A percentile compares a stretch with the other conserved stretches of the same genome.
phyloP scores from a whole-genome alignment of 2,329 filamentous ascomycete species.

The Chrysoporthe deuterocubensis region DNA sequence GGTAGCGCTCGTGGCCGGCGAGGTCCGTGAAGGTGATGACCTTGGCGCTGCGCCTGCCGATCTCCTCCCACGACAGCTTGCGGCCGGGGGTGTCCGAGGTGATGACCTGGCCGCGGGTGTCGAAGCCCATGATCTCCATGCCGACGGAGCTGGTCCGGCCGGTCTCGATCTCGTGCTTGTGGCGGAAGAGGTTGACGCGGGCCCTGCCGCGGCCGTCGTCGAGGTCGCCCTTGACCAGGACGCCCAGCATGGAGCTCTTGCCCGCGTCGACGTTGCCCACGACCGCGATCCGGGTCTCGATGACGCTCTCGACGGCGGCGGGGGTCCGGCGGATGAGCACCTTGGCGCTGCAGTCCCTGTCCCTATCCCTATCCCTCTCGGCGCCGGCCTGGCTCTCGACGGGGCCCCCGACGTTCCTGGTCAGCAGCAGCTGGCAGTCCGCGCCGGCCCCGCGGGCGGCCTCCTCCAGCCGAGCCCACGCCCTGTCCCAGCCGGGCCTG shows the following conservation, averaged over 20 bases:
- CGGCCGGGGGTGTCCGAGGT: slow-evolving; percentile 81
- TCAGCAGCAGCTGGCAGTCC: slow-evolving; percentile 81
- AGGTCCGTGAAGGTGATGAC: slow-evolving; percentile 96
- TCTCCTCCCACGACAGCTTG: slow-evolving; percentile 93
- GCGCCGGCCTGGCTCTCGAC: slow-evolving; percentile 67
- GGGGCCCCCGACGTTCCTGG: slow-evolving; percentile 84
- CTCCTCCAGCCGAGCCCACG: slow-evolving; percentile 66
- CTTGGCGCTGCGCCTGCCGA: slow-evolving; percentile 91
- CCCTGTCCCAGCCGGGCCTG: slow-evolving; percentile 74
- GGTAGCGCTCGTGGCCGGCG: slow-evolving; percentile 92
- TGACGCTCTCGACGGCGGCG: slow-evolving; percentile 78
- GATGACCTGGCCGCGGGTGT: slow-evolving; percentile 82
- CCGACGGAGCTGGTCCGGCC: slow-evolving; percentile 95
- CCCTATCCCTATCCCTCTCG: slow-evolving; percentile 71
- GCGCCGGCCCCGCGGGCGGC: slow-evolving; percentile 70
- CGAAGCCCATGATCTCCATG: slow-evolving; percentile 99
- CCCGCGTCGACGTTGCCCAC: slow-evolving; percentile 98
- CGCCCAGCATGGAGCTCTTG: slow-evolving; percentile 94
- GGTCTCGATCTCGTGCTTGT: slow-evolving; percentile 97
- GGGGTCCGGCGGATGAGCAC: slow-evolving; percentile 79
- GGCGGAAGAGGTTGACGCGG: slow-evolving; percentile 92
- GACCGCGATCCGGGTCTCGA: slow-evolving; percentile 94
- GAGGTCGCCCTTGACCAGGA: slow-evolving; percentile 91
- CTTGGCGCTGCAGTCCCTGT: slow-evolving; percentile 81
- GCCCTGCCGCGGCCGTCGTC: slow-evolving; percentile 95